A percentile compares a stretch with the other conserved stretches of the same genome.
phyloP scores from a whole-genome alignment of 139 green algal species.

The Tetradesmus lagerheimii region DNA sequence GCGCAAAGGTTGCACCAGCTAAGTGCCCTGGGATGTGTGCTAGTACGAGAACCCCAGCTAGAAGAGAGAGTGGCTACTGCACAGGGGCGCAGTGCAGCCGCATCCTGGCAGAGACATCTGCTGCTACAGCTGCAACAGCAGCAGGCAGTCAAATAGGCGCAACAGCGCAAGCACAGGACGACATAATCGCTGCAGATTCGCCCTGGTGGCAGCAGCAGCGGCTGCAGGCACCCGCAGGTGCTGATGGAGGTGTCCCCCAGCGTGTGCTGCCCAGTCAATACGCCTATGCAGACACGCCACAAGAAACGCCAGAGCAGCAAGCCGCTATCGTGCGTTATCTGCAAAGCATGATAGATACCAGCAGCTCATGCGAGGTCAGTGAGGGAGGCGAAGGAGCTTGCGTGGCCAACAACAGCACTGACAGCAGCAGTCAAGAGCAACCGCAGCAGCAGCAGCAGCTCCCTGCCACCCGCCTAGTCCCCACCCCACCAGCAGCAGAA shows the following conservation, averaged over 20 bases:
- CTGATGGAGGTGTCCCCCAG: neutral
- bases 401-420: neutral
- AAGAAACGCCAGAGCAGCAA: constrained; percentile 8
- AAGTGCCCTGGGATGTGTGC: neutral
- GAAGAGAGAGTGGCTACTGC: neutral
- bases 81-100: neutral
- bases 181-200: neutral
- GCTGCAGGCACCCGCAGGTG: neutral
- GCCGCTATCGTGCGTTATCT: neutral
- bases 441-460: too few relatives aligned
- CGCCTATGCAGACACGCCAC: neutral
- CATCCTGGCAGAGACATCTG: neutral
- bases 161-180: neutral
- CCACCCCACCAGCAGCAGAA: neutral
- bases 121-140: neutral
- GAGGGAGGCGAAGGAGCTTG: neutral
- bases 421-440: neutral
- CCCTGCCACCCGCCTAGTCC: neutral
- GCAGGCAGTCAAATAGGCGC: too few relatives aligned
- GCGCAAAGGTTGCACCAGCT: neutral
- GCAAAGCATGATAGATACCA: neutral
- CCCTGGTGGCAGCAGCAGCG: neutral
- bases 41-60: neutral
- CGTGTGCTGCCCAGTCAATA: neutral
- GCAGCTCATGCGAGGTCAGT: neutral